A percentile compares a stretch with the other conserved stretches of the same genome.
phyloP scores from a whole-genome alignment of 345 rosid species.

The Lepidium africanum region DNA sequence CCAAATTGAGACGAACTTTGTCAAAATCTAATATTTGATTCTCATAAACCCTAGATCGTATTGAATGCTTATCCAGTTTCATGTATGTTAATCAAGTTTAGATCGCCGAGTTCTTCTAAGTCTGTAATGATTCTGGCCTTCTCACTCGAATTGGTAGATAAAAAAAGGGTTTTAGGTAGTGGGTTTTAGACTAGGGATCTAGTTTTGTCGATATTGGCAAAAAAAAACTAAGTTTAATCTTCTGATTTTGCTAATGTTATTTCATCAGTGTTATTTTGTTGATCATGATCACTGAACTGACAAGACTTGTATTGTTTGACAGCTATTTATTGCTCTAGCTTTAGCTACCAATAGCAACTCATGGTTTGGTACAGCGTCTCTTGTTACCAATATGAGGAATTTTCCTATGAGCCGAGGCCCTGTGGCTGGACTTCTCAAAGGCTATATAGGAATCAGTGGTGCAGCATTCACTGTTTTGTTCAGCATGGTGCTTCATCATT shows the following conservation, averaged over 20 bases:
- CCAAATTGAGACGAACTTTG: too few species aligned
- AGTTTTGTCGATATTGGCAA: too few species aligned
- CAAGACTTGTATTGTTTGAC: slow-evolving; percentile 9
- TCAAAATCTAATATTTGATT: not conserved
- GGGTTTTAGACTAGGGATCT: too few species aligned
- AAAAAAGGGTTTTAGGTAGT: too few species aligned
- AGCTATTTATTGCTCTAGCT: slow-evolving; percentile 74
- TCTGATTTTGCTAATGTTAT: not conserved
- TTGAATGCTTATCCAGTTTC: not conserved
- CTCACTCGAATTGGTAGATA: too few species aligned
- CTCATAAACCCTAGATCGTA: not conserved
- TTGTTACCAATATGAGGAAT: slow-evolving; percentile 82
- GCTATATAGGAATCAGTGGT: slow-evolving; percentile 74
- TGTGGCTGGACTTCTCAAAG: slow-evolving; percentile 71
- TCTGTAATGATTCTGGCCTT: too few species aligned
- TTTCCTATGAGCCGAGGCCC: slow-evolving; percentile 68
- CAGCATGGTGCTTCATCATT: slow-evolving; percentile 45
- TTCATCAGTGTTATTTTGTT: not conserved
- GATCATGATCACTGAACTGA: not conserved
- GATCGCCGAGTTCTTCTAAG: not conserved
- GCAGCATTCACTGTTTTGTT: slow-evolving; percentile 71
- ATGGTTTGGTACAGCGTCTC: slow-evolving; percentile 71
- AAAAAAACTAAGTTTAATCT: not conserved
- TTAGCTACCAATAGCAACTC: slow-evolving; percentile 73
- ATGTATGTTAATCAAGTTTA: not conserved